Conservation (phyloP, 345 rosid genomes). For the Melaleuca alternifolia region DNA sequence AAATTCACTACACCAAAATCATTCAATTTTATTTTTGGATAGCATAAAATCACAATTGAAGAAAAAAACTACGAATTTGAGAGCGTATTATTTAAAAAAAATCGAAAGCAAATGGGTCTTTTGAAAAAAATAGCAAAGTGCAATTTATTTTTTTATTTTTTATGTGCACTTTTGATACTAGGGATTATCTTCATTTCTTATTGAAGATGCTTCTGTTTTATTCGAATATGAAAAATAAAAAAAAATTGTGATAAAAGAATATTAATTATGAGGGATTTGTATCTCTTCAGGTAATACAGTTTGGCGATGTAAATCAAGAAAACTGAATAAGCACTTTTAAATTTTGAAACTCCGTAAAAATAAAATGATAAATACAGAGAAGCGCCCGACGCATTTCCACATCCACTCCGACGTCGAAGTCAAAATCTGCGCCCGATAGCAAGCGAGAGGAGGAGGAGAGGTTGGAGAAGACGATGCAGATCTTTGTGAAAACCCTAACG, state of each 20-base stretch:
- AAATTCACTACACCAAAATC: background rate
- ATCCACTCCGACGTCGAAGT: background rate
- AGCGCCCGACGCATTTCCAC: background rate
- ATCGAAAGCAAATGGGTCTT: background rate
- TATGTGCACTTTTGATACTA: background rate
- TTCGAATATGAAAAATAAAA: background rate
- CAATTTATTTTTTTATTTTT: background rate
- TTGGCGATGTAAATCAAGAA: background rate
- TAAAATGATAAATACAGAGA: background rate
- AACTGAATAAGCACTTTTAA: background rate
- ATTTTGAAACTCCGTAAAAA: too few species aligned
- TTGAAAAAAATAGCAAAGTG: background rate
- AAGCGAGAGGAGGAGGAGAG: background rate
- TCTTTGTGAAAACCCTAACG: slow-evolving; percentile 19
- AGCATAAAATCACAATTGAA: background rate
- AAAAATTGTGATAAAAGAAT: background rate
- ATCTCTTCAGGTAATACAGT: background rate
- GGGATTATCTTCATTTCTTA: background rate
- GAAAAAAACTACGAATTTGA: background rate
- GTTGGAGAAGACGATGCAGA: slow-evolving; percentile 14
- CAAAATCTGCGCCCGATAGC: background rate
- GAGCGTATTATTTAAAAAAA: background rate
- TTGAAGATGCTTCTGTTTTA: background rate
- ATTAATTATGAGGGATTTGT: background rate
- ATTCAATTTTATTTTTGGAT: background rate